Percentiles rank a stretch among this genome's conserved stretches.
phyloP scores from a whole-genome alignment of 164 flowering plant genomes.

The Piper longum region DNA sequence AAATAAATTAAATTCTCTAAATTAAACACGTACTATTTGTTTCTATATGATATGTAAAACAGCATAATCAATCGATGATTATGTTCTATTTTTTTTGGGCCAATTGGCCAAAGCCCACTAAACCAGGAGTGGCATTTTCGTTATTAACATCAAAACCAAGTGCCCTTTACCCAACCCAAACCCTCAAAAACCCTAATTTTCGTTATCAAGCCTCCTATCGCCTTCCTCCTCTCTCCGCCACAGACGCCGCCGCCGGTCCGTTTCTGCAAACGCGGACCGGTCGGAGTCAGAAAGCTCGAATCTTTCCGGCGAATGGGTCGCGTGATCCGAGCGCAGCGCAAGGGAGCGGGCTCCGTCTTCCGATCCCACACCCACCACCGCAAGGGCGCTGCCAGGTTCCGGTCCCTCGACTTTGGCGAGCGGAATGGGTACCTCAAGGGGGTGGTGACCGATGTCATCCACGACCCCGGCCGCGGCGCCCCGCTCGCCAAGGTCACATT shows the following conservation, averaged over 20 bases:
- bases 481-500: conserved; percentile 41
- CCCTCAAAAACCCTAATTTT: neutral
- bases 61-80: no score
- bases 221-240: no score
- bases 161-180: neutral
- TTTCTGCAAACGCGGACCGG: neutral
- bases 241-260: neutral
- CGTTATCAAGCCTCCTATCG: no score
- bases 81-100: no score
- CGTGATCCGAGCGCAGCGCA: conserved; percentile 13
- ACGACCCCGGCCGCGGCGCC: conserved; percentile 54
- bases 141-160: neutral
- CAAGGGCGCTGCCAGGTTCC: conserved; percentile 48
- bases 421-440: conserved; percentile 52
- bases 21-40: no score
- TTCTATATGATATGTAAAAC: no score
- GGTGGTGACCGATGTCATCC: conserved; percentile 35
- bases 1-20: no score
- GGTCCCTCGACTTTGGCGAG: conserved; percentile 47
- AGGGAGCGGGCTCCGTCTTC: conserved; percentile 16
- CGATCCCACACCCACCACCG: conserved; percentile 31
- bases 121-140: neutral
- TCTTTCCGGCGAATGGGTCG: conserved; percentile 8
- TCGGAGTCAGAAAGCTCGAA: neutral
- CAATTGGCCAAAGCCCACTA: no score